phyloP scores from a whole-genome alignment of 78 protist species.

The Chrysochromulina parva region DNA sequence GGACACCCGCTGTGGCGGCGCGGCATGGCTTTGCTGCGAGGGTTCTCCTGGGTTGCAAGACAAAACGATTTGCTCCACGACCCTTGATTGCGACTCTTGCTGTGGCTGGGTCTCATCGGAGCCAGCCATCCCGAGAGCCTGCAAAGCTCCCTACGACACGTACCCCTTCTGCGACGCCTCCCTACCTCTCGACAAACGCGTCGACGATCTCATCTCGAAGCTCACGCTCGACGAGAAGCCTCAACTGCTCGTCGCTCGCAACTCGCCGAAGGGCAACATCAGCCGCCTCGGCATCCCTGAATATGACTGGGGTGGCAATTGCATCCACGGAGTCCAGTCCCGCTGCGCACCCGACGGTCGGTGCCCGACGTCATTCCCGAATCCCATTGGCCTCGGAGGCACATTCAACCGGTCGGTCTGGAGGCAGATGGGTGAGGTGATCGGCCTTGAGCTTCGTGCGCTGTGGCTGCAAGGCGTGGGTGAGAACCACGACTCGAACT shows the following conservation, averaged over 20 bases:
- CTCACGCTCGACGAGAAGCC: slow-evolving; percentile 18
- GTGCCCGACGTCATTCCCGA: slow-evolving; percentile 27
- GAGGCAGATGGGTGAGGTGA: slow-evolving; percentile 9
- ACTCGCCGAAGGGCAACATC: not conserved
- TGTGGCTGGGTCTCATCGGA: too few species aligned
- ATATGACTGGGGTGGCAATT: slow-evolving; percentile 45
- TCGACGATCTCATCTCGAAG: not conserved
- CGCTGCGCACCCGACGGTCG: slow-evolving; percentile 4
- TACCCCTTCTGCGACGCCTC: slow-evolving; percentile 7
- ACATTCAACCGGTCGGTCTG: slow-evolving; percentile 11
- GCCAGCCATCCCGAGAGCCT: slow-evolving; percentile 20
- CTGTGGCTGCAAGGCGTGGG: slow-evolving; percentile 10
- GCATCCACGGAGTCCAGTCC: slow-evolving; percentile 26
- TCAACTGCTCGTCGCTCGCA: slow-evolving; percentile 9
- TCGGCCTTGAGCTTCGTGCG: slow-evolving; percentile 16
- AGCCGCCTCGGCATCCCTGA: slow-evolving; percentile 17
- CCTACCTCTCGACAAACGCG: not conserved
- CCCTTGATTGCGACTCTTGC: too few species aligned
- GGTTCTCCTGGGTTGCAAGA: too few species aligned
- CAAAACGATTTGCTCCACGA: too few species aligned
- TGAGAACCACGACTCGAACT: not conserved
- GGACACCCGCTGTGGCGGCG: too few species aligned
- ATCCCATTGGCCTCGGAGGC: not conserved
- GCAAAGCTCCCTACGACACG: not conserved
- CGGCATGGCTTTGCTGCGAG: too few species aligned